A percentile compares a stretch with the other conserved stretches of the same genome.
Evolutionary conservation across 2,329 filamentous ascomycete genomes (phyloP).

Genomic region (Westerdykella aurantiaca): DNA sequence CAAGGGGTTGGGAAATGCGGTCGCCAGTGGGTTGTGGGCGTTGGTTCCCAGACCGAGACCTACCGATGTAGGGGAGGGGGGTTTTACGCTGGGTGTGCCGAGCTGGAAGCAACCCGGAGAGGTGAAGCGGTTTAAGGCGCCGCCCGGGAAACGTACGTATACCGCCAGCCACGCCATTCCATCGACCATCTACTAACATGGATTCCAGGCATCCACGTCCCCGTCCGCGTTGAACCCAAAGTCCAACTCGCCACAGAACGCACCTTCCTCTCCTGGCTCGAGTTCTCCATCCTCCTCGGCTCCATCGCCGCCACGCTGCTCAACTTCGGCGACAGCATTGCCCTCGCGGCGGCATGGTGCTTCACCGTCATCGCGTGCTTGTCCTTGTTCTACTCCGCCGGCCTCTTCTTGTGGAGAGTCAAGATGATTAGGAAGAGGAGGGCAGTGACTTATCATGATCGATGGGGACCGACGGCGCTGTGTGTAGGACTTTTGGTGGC

Average conservation of each 20-base stretch:
- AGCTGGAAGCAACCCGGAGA: slow-evolving; percentile 35
- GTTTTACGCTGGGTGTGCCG: slow-evolving; percentile 42
- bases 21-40: slow-evolving; percentile 20
- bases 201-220: slow-evolving; percentile 74
- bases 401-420: slow-evolving; percentile 83
- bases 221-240: slow-evolving; percentile 92
- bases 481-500: slow-evolving; percentile 68
- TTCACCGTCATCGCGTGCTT: slow-evolving; percentile 79
- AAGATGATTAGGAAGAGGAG: slow-evolving; percentile 74
- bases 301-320: slow-evolving; percentile 38
- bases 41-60: slow-evolving; percentile 39
- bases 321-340: slow-evolving; percentile 36
- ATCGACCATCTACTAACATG: slow-evolving; percentile 6
- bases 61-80: slow-evolving; percentile 39
- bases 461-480: slow-evolving; percentile 72
- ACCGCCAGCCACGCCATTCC: not conserved
- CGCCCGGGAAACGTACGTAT: slow-evolving; percentile 60
- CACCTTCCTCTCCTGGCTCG: slow-evolving; percentile 94
- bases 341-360: slow-evolving; percentile 51
- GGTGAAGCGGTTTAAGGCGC: slow-evolving; percentile 58
- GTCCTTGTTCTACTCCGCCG: slow-evolving; percentile 75
- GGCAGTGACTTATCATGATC: slow-evolving; percentile 88
- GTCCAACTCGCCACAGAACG: slow-evolving; percentile 95
- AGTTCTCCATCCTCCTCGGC: slow-evolving; percentile 92
- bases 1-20: slow-evolving; percentile 39